These are phyloP conservation scores for Paracorniculantispora psalliotae DNA, from an alignment of 2,329 filamentous ascomycete genomes.

Conservation along the genomic window DNA sequence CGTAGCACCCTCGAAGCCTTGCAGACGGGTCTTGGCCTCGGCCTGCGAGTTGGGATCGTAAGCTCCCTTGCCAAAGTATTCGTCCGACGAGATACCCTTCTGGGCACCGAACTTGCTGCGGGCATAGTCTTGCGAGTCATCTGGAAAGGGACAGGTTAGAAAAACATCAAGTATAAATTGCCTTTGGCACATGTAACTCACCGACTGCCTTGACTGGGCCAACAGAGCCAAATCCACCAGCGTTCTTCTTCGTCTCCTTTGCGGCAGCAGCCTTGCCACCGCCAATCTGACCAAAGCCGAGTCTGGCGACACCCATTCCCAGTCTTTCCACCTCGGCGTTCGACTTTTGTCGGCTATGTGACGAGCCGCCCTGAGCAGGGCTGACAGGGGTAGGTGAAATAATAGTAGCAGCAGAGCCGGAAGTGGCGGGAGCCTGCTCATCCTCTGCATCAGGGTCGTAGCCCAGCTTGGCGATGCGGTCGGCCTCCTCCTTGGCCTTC, in stretches of 20 bases:
- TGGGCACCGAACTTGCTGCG: constrained; percentile 84
- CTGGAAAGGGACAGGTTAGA: constrained; percentile 28
- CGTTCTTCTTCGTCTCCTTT: constrained; percentile 59
- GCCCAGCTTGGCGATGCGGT: constrained; percentile 89
- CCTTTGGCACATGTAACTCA: constrained; percentile 33
- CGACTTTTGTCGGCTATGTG: constrained; percentile 53
- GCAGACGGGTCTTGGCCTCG: constrained; percentile 81
- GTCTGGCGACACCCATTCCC: constrained; percentile 79
- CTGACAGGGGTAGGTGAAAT: constrained; percentile 70
- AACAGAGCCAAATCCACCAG: constrained; percentile 82
- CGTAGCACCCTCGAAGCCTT: constrained; percentile 88
- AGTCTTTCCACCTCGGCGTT: constrained; percentile 80
- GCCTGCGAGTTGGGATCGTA: constrained; percentile 76
- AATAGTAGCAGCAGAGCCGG: constrained; percentile 56
- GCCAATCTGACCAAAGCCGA: constrained; percentile 85
- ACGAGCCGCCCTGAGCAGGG: constrained; percentile 53
- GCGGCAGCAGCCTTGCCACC: constrained; percentile 53
- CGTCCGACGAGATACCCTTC: constrained; percentile 95
- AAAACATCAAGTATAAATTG: background rate
- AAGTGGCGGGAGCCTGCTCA: constrained; percentile 41
- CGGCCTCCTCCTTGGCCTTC: constrained; percentile 95
- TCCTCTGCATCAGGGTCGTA: constrained; percentile 90
- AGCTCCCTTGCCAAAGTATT: constrained; percentile 90
- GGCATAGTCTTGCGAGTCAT: constrained; percentile 77
- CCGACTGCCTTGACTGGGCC: constrained; percentile 70